Evolutionary conservation across 2,329 filamentous ascomycete genomes (phyloP), one percentile per base, ranked within the genome.

Genomic region (Apiospora malaysiana): DNA sequence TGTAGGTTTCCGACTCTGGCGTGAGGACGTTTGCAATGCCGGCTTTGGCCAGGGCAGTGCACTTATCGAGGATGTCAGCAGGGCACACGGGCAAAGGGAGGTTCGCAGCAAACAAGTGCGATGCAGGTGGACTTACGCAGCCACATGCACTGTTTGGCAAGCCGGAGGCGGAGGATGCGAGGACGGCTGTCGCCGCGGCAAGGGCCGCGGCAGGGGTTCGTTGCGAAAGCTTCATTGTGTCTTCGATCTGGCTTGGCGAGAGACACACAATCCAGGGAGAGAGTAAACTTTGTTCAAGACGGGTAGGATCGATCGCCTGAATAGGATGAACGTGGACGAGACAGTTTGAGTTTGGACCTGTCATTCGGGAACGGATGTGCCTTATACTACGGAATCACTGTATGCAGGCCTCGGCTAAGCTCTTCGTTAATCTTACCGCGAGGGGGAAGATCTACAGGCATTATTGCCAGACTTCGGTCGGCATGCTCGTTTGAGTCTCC

Each of bases 61-160:
- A 67, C 65, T 67, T 25, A 5, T 67, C 40, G 40, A n/a, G 40
- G 40, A 21, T 45, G 65, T 67, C 65, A 67, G 65, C 43, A 27
- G 40, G 40, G 23, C 40, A 67, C 21, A 14, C 9, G 4, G 40
- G 65, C 8, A 25, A 25, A 4, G 25, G 27, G n/a, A 66, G 51
- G n/a, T 63, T 63, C 21, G 56, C 56, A n/a, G 32, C 56, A 63
- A 63, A 63, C 56, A 40, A 63, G 32, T 23, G 56, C 56, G 56
- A 63, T 16, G 51, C 27, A 37, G 27, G 16, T n/a, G 51, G 1
- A 49, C 69, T 49, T 70, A 70, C 69, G 43, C 69, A 70, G 37
- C n/a, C 14, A 37, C 27, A 32, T 18, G 14, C 43, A 40, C 32
- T 14, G 43, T 65, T 40, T 51, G 51, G 16, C 32, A 40, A 63